Base-by-base conservation (phyloP, 192 early-diverging fungal species). In the Umbelopsis vinacea region DNA sequence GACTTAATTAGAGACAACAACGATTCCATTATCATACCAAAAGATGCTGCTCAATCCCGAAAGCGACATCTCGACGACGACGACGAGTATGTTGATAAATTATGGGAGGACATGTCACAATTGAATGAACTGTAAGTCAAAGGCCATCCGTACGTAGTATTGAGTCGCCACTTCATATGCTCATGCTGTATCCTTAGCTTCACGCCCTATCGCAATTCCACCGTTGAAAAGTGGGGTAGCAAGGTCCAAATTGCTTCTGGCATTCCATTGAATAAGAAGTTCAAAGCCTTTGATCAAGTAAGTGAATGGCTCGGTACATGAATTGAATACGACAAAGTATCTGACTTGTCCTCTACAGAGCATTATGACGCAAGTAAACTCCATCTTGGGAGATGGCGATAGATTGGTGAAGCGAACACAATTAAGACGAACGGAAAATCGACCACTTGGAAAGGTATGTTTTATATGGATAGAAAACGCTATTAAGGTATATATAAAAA, bases 181-280 rank as follows among this genome's bases (percentile, higher is more conserved):
- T 43, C 1, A 43, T 6, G 40, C 5, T 6, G 6, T n/a, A 12
- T 43, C 40, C 40, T 6, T 60, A 74, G 80, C 43, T 96, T 96
- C 76, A 78, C 79, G n/a, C 83, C 90, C 6, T 99, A 84, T 82
- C 93, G 94, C n/a, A 85, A 94, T 73, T 76, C 82, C 69, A 95
- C 93, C 11, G 84, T 99, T 24, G 96, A 98, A 46, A 98, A 96
- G 73, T 99, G 97, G 97, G 90, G 89, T 74, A 89, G 87, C 79
- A 97, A 96, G 74, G 91, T 95, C 1, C 90, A 91, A 67, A 83
- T 89, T 12, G 85, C 93, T 4, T 86, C 88, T 6, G 89, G 87
- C 33, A 83, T 90, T 11, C 82, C 89, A 0, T 79, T 90, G 45
- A 84, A 89, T 75, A 99, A 96, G 72, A 96, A 96, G 76, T 97